Percentiles rank a stretch among this genome's conserved stretches.
phyloP scores from a whole-genome alignment of 192 early-diverging fungal species.

The Coemansia sp. region DNA sequence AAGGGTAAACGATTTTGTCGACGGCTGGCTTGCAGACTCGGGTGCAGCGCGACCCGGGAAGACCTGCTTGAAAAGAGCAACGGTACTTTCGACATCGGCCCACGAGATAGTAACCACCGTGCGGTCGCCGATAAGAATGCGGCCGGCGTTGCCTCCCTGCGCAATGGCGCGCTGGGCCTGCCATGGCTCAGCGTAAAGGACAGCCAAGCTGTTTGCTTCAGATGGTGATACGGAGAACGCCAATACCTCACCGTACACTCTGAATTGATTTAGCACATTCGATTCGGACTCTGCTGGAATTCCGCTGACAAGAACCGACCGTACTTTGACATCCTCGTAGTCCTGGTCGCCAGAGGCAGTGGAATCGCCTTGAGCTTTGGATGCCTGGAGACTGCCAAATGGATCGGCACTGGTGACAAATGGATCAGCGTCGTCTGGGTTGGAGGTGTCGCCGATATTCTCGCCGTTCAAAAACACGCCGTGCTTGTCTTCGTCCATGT shows the following conservation, averaged over 20 bases:
- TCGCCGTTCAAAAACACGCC: slow-evolving; percentile 9
- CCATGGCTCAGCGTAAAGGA: slow-evolving; percentile 51
- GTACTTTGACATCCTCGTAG: slow-evolving; percentile 38
- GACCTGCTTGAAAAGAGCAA: slow-evolving; percentile 30
- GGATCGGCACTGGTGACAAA: slow-evolving; percentile 13
- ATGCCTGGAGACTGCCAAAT: slow-evolving; percentile 2
- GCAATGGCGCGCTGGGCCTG: slow-evolving; percentile 49
- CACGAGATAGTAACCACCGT: slow-evolving; percentile 21
- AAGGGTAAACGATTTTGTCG: slow-evolving; percentile 16
- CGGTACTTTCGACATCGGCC: slow-evolving; percentile 31
- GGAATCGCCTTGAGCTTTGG: not conserved
- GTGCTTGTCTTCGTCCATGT: slow-evolving; percentile 22
- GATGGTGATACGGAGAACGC: slow-evolving; percentile 32
- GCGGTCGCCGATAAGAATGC: slow-evolving; percentile 33
- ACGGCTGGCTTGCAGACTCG: slow-evolving; percentile 22
- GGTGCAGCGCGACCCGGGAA: slow-evolving; percentile 38
- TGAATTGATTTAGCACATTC: slow-evolving; percentile 39
- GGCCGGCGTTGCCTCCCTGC: slow-evolving; percentile 27
- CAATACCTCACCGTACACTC: slow-evolving; percentile 38
- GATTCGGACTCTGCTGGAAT: slow-evolving; percentile 37
- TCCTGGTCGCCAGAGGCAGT: slow-evolving; percentile 20
- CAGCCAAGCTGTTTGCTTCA: slow-evolving; percentile 27
- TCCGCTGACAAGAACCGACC: slow-evolving; percentile 37
- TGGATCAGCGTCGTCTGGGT: slow-evolving; percentile 1
- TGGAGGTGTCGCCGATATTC: not conserved